phyloP scores from a whole-genome alignment of 306 rosid genomes.

The barrel medic (Medicago truncatula) region DNA sequence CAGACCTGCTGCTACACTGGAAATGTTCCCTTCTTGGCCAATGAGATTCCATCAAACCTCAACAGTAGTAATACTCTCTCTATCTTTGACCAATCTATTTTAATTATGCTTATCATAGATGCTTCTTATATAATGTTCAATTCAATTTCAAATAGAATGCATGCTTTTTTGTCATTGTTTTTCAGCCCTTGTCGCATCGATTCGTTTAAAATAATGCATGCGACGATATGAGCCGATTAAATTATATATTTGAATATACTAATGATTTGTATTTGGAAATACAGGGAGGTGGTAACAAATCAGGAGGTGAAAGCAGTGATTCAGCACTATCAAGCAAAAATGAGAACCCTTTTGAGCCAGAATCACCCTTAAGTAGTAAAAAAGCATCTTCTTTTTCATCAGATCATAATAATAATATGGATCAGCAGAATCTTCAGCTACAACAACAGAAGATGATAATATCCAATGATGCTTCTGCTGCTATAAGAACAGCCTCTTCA shows the following conservation, averaged over 20 bases:
- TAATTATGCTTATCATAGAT: neutral
- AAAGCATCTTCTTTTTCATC: conserved; percentile 56
- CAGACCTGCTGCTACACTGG: conserved; percentile 95
- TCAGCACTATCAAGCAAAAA: conserved; percentile 75
- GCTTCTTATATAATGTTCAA: no score
- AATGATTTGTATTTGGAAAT: neutral
- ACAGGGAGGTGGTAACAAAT: conserved; percentile 70
- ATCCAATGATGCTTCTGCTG: conserved; percentile 43
- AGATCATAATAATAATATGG: conserved; percentile 36
- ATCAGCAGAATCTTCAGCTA: conserved; percentile 22
- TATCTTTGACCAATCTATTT: conserved; percentile 51
- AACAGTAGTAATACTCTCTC: conserved; percentile 50
- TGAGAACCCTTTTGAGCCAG: conserved; percentile 68
- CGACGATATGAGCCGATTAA: neutral
- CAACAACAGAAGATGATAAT: conserved; percentile 50
- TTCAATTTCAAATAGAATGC: no score
- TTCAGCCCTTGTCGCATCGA: neutral
- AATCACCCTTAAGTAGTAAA: conserved; percentile 81
- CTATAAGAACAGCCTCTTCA: conserved; percentile 52
- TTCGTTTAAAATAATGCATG: neutral
- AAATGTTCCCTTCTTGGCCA: conserved; percentile 99
- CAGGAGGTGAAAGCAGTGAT: conserved; percentile 85
- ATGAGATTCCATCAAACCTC: conserved; percentile 82
- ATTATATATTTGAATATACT: no score
- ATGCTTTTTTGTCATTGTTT: no score